Evolutionary conservation across 352 stramenopile genomes (phyloP), one percentile per base, ranked within the genome.

Genomic region (Pythium volutum): DNA sequence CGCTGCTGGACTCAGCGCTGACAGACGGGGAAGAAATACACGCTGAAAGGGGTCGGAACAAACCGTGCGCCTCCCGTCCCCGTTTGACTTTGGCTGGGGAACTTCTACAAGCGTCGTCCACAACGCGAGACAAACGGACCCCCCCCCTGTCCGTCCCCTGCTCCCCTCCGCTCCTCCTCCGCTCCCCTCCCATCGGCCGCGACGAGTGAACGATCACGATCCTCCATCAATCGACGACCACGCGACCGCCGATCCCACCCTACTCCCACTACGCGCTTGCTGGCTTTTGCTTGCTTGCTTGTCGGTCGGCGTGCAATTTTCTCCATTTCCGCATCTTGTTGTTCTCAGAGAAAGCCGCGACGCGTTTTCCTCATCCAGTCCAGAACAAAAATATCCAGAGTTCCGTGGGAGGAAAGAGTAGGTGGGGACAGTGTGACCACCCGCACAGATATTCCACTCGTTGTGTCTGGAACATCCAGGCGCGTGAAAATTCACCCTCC

Each of bases 271-370:
- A 12, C 33, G 7, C 7, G 33, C 12, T 42, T 42, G 51, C 5
- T 31, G 14, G 41, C 33, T 10, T 51, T 34, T 25, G 45, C 25
- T n/a, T 15, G 48, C 25, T n/a, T 6, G 48, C 41, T 26, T 3
- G 3, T n/a, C 23, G 18, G 4, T 15, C 4, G 34, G 11, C 39
- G 16, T n/a, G n/a, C n/a, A n/a, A n/a, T n/a, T n/a, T n/a, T n/a
- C n/a, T n/a, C n/a, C 41, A 51, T 60, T 52, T 51, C 26, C 39
- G 26, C 53, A 60, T 60, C 53, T 60, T 60, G 53, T 60, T 50
- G 53, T 41, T 60, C 51, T 43, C 22, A 26, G 43, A 50, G 36
- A 42, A 42, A 42, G 36, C 36, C 36, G 36, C 36, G 16, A 38
- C 7, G 7, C 8, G 12, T 20, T 15, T n/a, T 42, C 7, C 33